Conservation (phyloP, 345 rosid species). For the Arabidopsis suecica region DNA sequence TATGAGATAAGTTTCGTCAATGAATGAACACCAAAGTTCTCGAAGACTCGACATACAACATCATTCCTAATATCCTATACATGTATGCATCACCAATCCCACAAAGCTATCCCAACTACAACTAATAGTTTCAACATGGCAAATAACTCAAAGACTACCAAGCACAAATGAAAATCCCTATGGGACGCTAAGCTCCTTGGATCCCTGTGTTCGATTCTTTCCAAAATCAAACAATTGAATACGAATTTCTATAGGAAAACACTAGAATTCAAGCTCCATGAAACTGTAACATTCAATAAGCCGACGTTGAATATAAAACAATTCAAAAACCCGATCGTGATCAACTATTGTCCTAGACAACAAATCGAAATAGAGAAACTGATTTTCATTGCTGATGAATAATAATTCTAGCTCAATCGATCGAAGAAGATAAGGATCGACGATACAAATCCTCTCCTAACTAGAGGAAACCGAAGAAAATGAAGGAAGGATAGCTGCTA, state of each 20-base stretch:
- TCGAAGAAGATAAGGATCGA: slow-evolving; percentile 7
- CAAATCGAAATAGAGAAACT: slow-evolving; percentile 23
- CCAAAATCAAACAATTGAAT: slow-evolving; percentile 16
- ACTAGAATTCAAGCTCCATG: neutral
- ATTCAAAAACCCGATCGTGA: slow-evolving; percentile 35
- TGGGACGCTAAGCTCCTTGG: neutral
- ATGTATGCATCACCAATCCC: slow-evolving; percentile 23
- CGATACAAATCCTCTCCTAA: slow-evolving; percentile 16
- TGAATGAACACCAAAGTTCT: slow-evolving; percentile 22
- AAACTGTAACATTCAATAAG: slow-evolving; percentile 11
- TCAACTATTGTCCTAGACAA: neutral
- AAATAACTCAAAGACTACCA: slow-evolving; percentile 18
- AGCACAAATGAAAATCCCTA: neutral
- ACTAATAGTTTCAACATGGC: slow-evolving; percentile 5
- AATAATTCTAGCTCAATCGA: slow-evolving; percentile 28
- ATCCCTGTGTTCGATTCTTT: neutral
- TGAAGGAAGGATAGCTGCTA: slow-evolving; percentile 17
- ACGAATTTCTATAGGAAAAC: neutral
- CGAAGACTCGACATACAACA: neutral
- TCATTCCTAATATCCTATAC: neutral
- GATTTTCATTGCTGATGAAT: neutral
- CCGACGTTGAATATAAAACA: slow-evolving; percentile 18
- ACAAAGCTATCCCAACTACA: slow-evolving; percentile 19
- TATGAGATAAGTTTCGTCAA: slow-evolving; percentile 7
- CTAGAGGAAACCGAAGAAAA: neutral